Percentiles rank a stretch among this genome's conserved stretches.
These are phyloP conservation scores for Aspergillus candidus DNA, from an alignment of 2,329 filamentous ascomycete genomes.

Conservation along the genomic window DNA sequence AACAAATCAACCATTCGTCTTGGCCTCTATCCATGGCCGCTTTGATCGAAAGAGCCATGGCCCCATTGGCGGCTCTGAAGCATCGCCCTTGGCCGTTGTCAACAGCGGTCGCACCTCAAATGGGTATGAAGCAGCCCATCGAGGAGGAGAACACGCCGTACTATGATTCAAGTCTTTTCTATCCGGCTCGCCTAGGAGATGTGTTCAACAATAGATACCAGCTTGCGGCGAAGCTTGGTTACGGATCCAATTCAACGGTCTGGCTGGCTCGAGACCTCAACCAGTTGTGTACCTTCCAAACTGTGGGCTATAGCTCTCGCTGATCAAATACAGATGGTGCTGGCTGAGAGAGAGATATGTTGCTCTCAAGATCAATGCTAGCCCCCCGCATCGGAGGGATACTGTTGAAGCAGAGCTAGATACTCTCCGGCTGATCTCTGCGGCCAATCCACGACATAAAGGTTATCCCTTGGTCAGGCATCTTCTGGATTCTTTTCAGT, in stretches of 20 bases:
- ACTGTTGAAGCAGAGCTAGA: constrained; percentile 20
- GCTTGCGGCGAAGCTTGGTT: constrained; percentile 20
- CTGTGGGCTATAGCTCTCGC: constrained; percentile 1
- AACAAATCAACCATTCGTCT: too few species aligned
- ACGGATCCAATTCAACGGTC: constrained; percentile 18
- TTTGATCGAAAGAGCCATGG: not conserved
- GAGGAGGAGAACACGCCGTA: constrained; percentile 17
- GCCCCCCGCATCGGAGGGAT: constrained; percentile 5
- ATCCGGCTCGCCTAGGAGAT: constrained; percentile 18
- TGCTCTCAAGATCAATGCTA: constrained; percentile 29
- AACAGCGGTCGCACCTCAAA: not conserved
- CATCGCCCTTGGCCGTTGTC: not conserved
- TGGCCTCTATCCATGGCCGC: too few species aligned
- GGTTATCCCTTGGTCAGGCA: constrained; percentile 28
- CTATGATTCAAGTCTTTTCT: constrained; percentile 14
- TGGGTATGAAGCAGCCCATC: not conserved
- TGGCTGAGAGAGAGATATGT: constrained; percentile 25
- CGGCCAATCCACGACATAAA: constrained; percentile 22
- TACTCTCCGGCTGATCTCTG: constrained; percentile 21
- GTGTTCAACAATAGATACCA: constrained; percentile 20
- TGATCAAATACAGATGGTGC: constrained; percentile 17
- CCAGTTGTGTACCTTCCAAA: constrained; percentile 13
- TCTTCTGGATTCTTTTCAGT: constrained; percentile 27
- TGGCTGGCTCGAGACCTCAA: constrained; percentile 23
- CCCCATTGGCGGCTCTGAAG: not conserved